Percentiles rank a stretch among this genome's conserved stretches.
Conservation (phyloP, 2,329 filamentous ascomycete genomes). For the Fusarium sp. region DNA sequence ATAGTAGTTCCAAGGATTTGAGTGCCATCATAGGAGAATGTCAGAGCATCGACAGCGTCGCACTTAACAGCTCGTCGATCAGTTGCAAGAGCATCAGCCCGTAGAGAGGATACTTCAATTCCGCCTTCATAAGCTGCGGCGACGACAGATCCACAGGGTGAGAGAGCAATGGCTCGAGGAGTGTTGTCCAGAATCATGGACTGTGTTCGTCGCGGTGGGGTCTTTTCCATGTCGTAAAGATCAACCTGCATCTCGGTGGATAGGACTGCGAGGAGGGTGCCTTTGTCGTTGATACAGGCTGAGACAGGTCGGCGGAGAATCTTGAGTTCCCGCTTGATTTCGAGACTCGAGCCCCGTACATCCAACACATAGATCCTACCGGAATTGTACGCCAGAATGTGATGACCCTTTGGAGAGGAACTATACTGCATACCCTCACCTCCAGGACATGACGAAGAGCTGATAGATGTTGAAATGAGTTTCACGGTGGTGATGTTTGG, state of each 20-base stretch:
- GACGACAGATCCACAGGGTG: constrained; percentile 83
- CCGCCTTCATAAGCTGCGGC: constrained; percentile 88
- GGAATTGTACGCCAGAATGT: constrained; percentile 85
- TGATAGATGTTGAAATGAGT: constrained; percentile 85
- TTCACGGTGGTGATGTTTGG: constrained; percentile 79
- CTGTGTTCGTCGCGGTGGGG: constrained; percentile 76
- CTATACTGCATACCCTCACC: constrained; percentile 89
- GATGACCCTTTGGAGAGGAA: constrained; percentile 79
- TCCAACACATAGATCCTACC: constrained; percentile 86
- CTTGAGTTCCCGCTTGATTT: constrained; percentile 82
- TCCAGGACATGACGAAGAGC: constrained; percentile 83
- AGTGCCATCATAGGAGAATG: constrained; percentile 82
- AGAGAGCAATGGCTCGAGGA: constrained; percentile 82
- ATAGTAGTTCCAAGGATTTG: constrained; percentile 82
- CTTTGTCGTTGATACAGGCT: constrained; percentile 83
- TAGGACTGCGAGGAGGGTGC: constrained; percentile 79
- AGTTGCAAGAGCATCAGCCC: constrained; percentile 69
- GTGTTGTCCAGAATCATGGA: constrained; percentile 82
- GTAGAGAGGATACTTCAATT: constrained; percentile 87
- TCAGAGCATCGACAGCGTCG: constrained; percentile 77
- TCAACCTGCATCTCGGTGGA: constrained; percentile 88
- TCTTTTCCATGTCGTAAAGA: constrained; percentile 77
- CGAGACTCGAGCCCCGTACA: constrained; percentile 67
- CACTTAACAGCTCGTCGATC: constrained; percentile 84
- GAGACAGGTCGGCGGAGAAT: constrained; percentile 80